A percentile compares a stretch with the other conserved stretches of the same genome.
phyloP scores from a whole-genome alignment of 208 protist species.

The Leishmania tropica region DNA sequence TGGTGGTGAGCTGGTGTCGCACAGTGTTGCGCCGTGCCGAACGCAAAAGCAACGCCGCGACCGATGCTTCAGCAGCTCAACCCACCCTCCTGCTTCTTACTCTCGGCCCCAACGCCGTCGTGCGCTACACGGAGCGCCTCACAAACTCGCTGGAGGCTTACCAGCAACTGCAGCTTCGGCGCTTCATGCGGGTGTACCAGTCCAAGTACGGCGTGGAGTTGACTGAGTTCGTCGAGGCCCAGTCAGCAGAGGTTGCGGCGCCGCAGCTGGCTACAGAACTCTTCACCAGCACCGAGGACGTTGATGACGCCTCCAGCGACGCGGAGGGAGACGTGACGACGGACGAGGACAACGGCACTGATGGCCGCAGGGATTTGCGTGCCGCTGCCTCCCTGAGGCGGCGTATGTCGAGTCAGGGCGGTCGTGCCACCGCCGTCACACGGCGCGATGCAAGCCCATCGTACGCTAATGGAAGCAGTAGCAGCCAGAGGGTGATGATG shows the following conservation, averaged over 20 bases:
- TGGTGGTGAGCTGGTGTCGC: conserved; percentile 62
- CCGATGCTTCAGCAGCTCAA: neutral
- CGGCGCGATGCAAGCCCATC: neutral
- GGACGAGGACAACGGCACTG: neutral
- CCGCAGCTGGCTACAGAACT: conserved; percentile 4
- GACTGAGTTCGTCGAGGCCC: conserved; percentile 2
- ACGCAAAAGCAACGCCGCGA: neutral
- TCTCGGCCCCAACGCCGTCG: conserved; percentile 38
- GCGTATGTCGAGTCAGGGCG: neutral
- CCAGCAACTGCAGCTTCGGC: conserved; percentile 58
- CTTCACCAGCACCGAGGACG: conserved; percentile 3
- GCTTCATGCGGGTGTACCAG: conserved; percentile 65
- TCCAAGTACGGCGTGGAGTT: conserved; percentile 44
- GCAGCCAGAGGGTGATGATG: neutral
- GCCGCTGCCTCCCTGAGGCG: neutral
- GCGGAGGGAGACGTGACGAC: neutral
- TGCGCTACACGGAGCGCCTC: conserved; percentile 59
- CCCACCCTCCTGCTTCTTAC: conserved; percentile 52
- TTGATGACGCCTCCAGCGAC: conserved; percentile 14
- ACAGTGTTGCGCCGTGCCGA: conserved; percentile 14
- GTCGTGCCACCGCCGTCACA: neutral
- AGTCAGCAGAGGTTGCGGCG: neutral
- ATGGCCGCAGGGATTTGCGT: neutral
- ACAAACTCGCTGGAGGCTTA: conserved; percentile 54
- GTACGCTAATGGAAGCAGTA: conserved; percentile 7